These are phyloP conservation scores for Austroboletus eburneus DNA, from an alignment of 768 basidiomycete species.

Conservation along the genomic window DNA sequence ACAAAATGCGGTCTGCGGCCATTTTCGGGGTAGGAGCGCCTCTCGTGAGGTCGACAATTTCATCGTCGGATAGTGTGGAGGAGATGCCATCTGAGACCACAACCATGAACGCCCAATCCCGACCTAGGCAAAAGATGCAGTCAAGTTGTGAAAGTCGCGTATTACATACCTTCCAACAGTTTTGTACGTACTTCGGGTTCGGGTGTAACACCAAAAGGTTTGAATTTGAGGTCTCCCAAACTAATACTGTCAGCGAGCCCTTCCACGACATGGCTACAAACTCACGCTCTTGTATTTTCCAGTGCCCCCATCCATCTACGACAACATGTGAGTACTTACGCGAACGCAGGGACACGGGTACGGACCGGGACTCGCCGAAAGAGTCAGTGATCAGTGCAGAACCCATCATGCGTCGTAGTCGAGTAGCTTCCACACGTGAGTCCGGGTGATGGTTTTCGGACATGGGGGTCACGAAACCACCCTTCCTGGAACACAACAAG, in stretches of 20 bases:
- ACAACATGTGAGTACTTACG: neutral
- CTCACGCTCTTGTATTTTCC: conserved; percentile 85
- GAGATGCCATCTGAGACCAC: conserved; percentile 94
- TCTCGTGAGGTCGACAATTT: conserved; percentile 87
- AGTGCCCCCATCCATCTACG: conserved; percentile 93
- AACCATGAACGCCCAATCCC: conserved; percentile 82
- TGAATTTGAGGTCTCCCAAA: conserved; percentile 85
- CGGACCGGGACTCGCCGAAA: conserved; percentile 85
- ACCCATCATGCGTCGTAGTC: conserved; percentile 87
- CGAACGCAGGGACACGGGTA: neutral
- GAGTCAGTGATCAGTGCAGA: conserved; percentile 88
- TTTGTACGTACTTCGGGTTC: conserved; percentile 84
- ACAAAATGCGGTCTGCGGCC: conserved; percentile 80
- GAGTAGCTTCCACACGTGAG: conserved; percentile 74
- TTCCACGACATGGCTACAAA: neutral
- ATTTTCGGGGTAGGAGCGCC: conserved; percentile 62
- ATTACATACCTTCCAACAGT: conserved; percentile 61
- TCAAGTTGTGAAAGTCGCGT: neutral
- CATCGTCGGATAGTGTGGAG: conserved; percentile 87
- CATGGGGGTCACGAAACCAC: conserved; percentile 75
- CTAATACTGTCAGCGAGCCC: conserved; percentile 35
- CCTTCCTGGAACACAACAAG: conserved; percentile 68
- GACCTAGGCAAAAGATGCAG: conserved; percentile 43
- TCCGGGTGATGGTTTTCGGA: conserved; percentile 98
- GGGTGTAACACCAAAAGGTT: conserved; percentile 86